A percentile compares a stretch with the other conserved stretches of the same genome.
Conservation (phyloP, 2,329 filamentous ascomycete genomes). For the Pseudogymnoascus sp. region DNA sequence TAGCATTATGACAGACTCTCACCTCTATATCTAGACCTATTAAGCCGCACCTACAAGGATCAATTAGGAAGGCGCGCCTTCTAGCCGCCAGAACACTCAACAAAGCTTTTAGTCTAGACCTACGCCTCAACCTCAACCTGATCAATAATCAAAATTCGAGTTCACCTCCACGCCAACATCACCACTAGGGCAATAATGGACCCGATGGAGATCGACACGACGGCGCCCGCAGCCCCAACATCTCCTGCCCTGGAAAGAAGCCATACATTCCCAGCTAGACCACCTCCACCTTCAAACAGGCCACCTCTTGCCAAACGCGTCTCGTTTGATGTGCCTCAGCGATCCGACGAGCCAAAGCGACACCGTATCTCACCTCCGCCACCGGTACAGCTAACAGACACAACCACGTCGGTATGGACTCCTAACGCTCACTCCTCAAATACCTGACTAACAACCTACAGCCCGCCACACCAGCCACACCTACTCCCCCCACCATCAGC, state of each 20-base stretch:
- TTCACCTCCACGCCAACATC: background rate
- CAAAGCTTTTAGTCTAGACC: background rate
- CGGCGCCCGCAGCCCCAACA: background rate
- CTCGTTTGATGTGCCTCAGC: slow-evolving; percentile 19
- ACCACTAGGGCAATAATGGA: background rate
- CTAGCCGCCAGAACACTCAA: background rate
- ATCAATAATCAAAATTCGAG: background rate
- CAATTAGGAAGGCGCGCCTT: background rate
- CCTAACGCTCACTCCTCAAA: background rate
- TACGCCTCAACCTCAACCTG: background rate
- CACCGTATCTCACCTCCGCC: background rate
- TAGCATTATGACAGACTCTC: background rate
- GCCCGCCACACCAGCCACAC: background rate
- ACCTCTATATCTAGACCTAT: background rate
- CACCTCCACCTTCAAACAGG: background rate
- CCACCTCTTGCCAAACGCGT: background rate
- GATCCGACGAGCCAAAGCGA: background rate
- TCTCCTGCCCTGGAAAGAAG: background rate
- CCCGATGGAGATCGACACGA: background rate
- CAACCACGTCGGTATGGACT: background rate
- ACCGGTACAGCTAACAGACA: background rate
- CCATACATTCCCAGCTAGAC: background rate
- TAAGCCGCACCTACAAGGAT: background rate
- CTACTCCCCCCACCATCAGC: background rate
- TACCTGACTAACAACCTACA: background rate